phyloP scores from a whole-genome alignment of 176 grass and related monocot species.

The maize (Zea mays) region DNA sequence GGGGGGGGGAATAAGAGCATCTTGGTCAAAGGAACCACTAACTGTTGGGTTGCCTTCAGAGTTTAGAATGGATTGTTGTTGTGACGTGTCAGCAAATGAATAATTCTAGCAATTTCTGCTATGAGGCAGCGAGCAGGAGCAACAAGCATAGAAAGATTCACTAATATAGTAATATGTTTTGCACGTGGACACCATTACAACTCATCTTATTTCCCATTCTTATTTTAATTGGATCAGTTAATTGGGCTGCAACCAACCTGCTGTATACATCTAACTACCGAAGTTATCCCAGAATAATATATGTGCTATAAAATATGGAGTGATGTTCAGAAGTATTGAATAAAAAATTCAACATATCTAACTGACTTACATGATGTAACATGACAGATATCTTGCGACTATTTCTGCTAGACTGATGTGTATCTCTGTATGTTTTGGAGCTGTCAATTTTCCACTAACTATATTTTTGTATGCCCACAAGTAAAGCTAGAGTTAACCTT shows the following conservation, averaged over 20 bases:
- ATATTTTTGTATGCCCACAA: slow-evolving; percentile 22
- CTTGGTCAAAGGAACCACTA: slow-evolving; percentile 8
- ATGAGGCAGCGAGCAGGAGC: neutral
- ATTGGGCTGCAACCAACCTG: slow-evolving; percentile 14
- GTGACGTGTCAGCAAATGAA: slow-evolving; percentile 7
- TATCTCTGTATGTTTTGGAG: neutral
- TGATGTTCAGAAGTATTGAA: slow-evolving; percentile 37
- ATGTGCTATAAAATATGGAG: slow-evolving; percentile 31
- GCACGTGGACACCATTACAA: slow-evolving; percentile 1
- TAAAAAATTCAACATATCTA: slow-evolving; percentile 32
- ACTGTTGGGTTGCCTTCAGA: slow-evolving; percentile 20
- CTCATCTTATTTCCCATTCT: slow-evolving; percentile 13
- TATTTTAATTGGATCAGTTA: slow-evolving; percentile 31
- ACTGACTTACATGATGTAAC: slow-evolving; percentile 28
- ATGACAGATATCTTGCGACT: slow-evolving; percentile 19
- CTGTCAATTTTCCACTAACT: neutral
- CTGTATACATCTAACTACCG: slow-evolving; percentile 22
- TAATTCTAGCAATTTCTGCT: slow-evolving; percentile 7
- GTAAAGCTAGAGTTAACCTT: slow-evolving; percentile 13
- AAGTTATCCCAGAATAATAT: slow-evolving; percentile 15
- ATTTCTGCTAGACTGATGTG: slow-evolving; percentile 30
- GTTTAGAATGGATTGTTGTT: neutral
- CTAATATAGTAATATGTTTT: neutral
- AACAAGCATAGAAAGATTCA: neutral
- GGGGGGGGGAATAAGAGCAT: neutral